Evolutionary conservation across 495 filamentous ascomycete genomes (phyloP), one percentile per base, ranked within the genome.

Genomic region (Amniculicola lignicola): DNA sequence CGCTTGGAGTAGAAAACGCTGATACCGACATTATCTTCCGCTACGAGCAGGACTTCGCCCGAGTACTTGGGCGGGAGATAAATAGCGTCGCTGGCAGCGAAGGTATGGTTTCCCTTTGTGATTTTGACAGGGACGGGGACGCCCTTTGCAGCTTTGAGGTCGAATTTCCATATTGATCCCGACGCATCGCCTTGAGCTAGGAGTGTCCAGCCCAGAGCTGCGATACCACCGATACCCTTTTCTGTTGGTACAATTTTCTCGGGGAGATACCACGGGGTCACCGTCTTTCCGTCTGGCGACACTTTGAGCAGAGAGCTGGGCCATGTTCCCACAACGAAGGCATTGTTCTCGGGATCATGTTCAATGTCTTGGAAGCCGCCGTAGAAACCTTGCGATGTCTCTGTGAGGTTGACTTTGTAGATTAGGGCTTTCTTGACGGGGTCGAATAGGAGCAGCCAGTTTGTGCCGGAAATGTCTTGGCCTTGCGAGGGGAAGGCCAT

Each of bases 301-400:
- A 54, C 50, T 49, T 49, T 60, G 11, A 42, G 18, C 7, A 61
- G 21, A 10, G 29, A 51, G 10, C 51, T 29, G 0, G 58, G 58
- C 36, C 38, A 61, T 1, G 58, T 61, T 11, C 58, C 58, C 4
- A 61, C 51, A 10, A 61, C 41, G 24, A 46, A 61, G 12, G 52
- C 46, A 37, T 56, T 56, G 7, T 46, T 39, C 0, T 61, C 44
- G 2, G 51, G 46, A 27, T 61, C 58, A 15, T 61, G 52, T 29
- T 61, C 58, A 11, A 61, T 33, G 37, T 61, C 58, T 36, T 61
- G 58, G 44, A 61, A 61, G 3, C 51, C 58, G 27, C 51, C 58
- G 51, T 61, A 61, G 4, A 23, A 22, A 24, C 28, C 58, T n/a
- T 47, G 31, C 0, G 41, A 36, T 0, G 42, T 47, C 11, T 39